Conservation (phyloP, 1,284 basidiomycete genomes). For the Butyriboletus pseudospeciosus region DNA sequence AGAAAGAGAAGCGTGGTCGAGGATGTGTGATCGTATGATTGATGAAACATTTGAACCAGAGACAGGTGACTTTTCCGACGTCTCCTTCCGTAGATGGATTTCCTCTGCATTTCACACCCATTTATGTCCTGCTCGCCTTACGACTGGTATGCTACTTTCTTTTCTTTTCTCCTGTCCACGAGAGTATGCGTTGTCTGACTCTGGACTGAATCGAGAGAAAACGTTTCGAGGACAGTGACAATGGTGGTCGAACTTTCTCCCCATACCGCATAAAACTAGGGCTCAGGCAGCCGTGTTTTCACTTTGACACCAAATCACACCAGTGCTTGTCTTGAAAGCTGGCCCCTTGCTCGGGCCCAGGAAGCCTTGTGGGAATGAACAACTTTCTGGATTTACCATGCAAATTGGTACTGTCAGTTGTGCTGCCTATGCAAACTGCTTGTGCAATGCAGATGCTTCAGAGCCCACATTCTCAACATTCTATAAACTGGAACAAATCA, state of each 20-base stretch:
- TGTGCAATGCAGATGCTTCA: not conserved
- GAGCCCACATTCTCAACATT: too few species aligned
- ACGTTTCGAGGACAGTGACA: not conserved
- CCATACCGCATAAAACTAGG: not conserved
- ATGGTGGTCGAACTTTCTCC: not conserved
- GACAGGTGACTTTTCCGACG: constrained; percentile 17
- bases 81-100: constrained; percentile 31
- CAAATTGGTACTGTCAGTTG: not conserved
- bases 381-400: not conserved
- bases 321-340: not conserved
- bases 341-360: not conserved
- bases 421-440: not conserved
- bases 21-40: constrained; percentile 70
- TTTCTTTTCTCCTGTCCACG: constrained; percentile 10
- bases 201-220: not conserved
- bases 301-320: not conserved
- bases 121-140: constrained; percentile 54
- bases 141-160: constrained; percentile 34
- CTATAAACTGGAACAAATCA: too few species aligned
- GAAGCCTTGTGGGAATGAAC: not conserved
- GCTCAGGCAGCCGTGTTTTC: not conserved
- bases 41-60: constrained; percentile 10
- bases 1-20: constrained; percentile 49
- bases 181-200: constrained; percentile 18
- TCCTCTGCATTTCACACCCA: constrained; percentile 48